A percentile compares a stretch with the other conserved stretches of the same genome.
These are phyloP conservation scores for Rubia yunnanensis DNA, from an alignment of 257 asterid species.

Conservation along the genomic window DNA sequence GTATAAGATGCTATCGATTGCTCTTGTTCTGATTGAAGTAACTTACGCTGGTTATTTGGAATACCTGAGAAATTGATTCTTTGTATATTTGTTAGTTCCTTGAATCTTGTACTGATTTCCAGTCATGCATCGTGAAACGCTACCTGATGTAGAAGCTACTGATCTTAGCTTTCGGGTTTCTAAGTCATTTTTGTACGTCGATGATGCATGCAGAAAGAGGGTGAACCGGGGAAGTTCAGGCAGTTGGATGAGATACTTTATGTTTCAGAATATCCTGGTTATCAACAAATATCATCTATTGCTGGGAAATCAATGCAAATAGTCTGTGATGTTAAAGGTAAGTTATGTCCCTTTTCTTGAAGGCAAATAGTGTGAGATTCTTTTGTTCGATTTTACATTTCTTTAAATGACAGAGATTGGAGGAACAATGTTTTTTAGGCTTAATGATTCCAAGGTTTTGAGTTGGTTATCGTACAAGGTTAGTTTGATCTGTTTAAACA, in stretches of 20 bases:
- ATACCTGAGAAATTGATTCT: not conserved
- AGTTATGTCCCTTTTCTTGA: not conserved
- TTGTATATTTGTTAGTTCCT: not conserved
- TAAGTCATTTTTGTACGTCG: not conserved
- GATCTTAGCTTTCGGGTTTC: not conserved
- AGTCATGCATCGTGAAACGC: not conserved
- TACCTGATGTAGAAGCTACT: not conserved
- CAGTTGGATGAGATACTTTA: conserved; percentile 80
- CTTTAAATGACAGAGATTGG: conserved; percentile 58
- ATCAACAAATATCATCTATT: conserved; percentile 47
- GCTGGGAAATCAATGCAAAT: conserved; percentile 75
- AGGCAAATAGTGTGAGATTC: not conserved
- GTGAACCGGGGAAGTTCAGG: conserved; percentile 88
- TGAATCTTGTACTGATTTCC: not conserved
- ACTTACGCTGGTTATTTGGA: not conserved
- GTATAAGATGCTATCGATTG: not conserved
- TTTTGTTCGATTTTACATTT: not conserved
- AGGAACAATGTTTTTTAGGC: conserved; percentile 73
- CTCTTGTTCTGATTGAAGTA: not conserved
- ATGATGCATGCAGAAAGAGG: conserved; percentile 50
- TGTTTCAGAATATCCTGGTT: conserved; percentile 65
- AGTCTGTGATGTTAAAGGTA: conserved; percentile 93
- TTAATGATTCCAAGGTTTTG: conserved; percentile 72
- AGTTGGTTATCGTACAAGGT: conserved; percentile 88
- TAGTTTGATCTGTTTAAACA: conserved; percentile 19